Base-by-base conservation (phyloP, 345 rosid species). In the Zanthoxylum bungeanum region DNA sequence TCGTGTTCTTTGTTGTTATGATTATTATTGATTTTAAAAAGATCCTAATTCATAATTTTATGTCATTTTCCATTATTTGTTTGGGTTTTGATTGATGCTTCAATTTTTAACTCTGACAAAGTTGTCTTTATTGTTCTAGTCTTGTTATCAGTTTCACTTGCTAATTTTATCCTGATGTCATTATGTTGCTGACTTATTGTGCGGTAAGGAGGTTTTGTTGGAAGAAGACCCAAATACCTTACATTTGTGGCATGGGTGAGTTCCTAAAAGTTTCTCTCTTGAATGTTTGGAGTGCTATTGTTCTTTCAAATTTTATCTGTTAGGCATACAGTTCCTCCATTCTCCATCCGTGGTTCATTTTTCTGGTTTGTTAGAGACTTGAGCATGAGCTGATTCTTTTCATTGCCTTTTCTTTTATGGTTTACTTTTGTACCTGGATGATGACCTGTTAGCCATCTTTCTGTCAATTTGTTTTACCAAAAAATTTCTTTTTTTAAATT, bases 241-340 rank as follows among this genome's bases (percentile, higher is more conserved):
- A 47, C 75, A 74, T 68, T 76, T 79, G 58, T 72, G 19, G 68
- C 67, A 75, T 59, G 49, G 87, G 93, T 89, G 69, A 78, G 88
- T 79, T 74, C 44, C 61, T 64, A 58, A 58, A 27, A 51, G 37
- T 68, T 33, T 62, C 58, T 36, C 66, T 42, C 24, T 57, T 72
- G n/a, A 56, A 40, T 31, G 12, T 66, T 47, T 50, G 16, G 52
- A 53, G 39, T 74, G 31, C 37, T 37, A 4, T 69, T 58, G 16
- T 57, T 50, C 10, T 16, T 66, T 50, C 49, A 64, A 24, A 25
- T 40, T 72, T 52, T 42, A 11, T 17, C 34, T 71, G 22, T 51
- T 28, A n/a, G 33, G 34, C n/a, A 7, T 44, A 25, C 14, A 4
- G 3, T 33, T 27, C 28, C 16, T 24, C 21, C 28, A 6, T n/a